These are phyloP conservation scores for Mycena albidolilacea DNA, from an alignment of 768 basidiomycete genomes.

Conservation along the genomic window DNA sequence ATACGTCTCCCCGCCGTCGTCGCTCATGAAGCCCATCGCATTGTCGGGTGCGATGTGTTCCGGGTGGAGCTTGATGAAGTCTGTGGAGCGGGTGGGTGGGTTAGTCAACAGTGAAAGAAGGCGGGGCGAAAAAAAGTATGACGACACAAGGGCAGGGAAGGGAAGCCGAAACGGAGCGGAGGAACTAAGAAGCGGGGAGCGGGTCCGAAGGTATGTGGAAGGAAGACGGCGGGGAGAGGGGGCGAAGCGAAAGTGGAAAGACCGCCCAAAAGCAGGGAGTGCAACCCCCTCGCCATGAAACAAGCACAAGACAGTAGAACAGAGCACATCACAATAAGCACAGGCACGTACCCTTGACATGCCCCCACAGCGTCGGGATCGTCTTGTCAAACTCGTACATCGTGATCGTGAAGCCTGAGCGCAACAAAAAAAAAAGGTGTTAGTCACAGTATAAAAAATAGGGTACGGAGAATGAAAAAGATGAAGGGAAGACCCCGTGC, in stretches of 20 bases:
- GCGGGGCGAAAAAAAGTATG: too few species aligned
- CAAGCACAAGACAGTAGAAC: too few species aligned
- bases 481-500: background rate
- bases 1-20: slow-evolving; percentile 69
- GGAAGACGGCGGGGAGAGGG: background rate
- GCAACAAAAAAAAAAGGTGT: slow-evolving; percentile 19
- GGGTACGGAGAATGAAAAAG: background rate
- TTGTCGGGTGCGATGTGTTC: slow-evolving; percentile 73
- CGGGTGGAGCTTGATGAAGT: slow-evolving; percentile 69
- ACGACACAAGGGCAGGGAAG: too few species aligned
- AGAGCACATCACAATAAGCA: background rate
- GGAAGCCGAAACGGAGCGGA: background rate
- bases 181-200: background rate
- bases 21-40: slow-evolving; percentile 68
- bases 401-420: slow-evolving; percentile 76
- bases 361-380: slow-evolving; percentile 81
- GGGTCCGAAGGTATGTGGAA: too few species aligned
- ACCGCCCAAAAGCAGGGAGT: background rate
- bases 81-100: slow-evolving; percentile 48
- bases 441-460: background rate
- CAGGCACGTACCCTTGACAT: slow-evolving; percentile 74
- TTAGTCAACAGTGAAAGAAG: background rate
- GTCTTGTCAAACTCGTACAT: slow-evolving; percentile 84
- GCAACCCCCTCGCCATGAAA: background rate
- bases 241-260: background rate